Evolutionary conservation across 1,284 basidiomycete species (phyloP), one percentile per base, ranked within the genome.

Genomic region (Schizophyllum commune): DNA sequence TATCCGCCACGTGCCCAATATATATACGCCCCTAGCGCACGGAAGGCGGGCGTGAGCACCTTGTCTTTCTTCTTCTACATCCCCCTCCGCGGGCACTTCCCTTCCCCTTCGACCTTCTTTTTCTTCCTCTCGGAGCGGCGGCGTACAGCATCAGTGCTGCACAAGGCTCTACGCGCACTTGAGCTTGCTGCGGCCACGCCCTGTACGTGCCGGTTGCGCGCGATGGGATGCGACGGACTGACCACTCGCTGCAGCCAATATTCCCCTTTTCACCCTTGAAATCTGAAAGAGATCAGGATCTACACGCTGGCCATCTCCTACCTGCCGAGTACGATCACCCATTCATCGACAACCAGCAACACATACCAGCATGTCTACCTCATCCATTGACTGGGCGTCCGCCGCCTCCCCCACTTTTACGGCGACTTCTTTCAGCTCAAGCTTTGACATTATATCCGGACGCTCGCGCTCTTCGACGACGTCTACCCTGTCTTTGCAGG

Each of bases 401-500:
- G 60, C 59, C 59, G 56, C 58, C 55, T 19, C 58, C 33, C 64
- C 60, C 11, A 54, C 51, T 0, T 65, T 61, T 3, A 60, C 64
- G 9, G 61, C 62, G 6, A 60, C 63, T 56, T 65, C 64, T 11
- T 58, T 53, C 7, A 21, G 55, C 1, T 65, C 64, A 20, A 63
- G 61, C 15, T 65, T 65, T n/a, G 64, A 63, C 47, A 20, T 61
- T 20, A 59, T 65, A 7, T 63, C 65, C 32, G 55, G 62, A 53
- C 62, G 65, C 52, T 67, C 68, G 19, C 61, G 63, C 19, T 68
- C 66, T 67, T 52, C 58, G 21, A 59, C 58, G 47, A 55, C 32
- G n/a, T 58, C 60, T 19, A 58, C 52, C 6, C 17, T 32, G 8
- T 58, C 56, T 58, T 52, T 56, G 9, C 51, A 21, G 5, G 57